Base-by-base conservation (phyloP, 257 asterid species). In the Solanum ossicruentum region DNA sequence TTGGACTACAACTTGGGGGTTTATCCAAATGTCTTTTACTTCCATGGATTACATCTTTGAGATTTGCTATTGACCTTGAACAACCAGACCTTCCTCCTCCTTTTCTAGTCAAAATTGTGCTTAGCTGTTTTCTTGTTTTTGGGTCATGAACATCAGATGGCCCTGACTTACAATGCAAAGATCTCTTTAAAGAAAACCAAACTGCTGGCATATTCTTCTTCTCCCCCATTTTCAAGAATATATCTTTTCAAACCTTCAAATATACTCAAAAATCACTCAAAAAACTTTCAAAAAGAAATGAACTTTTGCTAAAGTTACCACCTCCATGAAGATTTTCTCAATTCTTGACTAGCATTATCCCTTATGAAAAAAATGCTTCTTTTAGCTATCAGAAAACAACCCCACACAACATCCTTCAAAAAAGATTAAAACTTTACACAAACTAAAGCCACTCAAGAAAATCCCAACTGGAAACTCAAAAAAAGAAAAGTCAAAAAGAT, bases 41-140 rank as follows among this genome's bases (percentile, higher is more conserved):
- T 10, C 97, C 96, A 84, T 93, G 92, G 10, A 93, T 92, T 1
- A 93, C 97, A 78, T 92, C 95, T 75, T 90, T 93, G 78, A 93
- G 90, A 71, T 91, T 93, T 2, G 97, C 87, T 20, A 93, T 91
- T 9, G 97, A 93, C 92, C 95, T 89, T 23, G 97, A 93, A 82
- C 97, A 93, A 21, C 96, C 95, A 7, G 97, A 93, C 87, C 95
- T 89, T 47, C 90, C 82, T 21, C 85, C 86, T 11, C 86, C 18
- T 82, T 90, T 91, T 82, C 55, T 91, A 10, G 89, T 80, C 90
- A 87, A 45, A 86, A 89, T 87, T 32, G 92, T 47, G 65, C 87
- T 51, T 57, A 88, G 32, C 18, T 90, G 89, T 85, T 88, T 90
- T 87, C 73, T 90, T 61, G 91, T 73, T 84, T 88, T 81, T 10